Conservation (phyloP, 768 basidiomycete genomes). For the Leccinum rimulosum region DNA sequence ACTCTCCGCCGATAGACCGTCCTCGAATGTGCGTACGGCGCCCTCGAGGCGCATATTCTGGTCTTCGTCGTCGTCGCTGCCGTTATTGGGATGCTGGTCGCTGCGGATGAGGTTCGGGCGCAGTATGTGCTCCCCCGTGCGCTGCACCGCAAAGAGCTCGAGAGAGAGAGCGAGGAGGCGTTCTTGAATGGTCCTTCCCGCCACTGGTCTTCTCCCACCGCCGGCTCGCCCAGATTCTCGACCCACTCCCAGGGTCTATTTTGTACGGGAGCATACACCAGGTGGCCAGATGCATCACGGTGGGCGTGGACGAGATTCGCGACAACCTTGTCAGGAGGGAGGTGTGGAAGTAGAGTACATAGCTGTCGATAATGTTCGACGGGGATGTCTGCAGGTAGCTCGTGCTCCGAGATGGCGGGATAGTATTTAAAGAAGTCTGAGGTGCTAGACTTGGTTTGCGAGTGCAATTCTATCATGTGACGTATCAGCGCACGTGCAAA, state of each 20-base stretch:
- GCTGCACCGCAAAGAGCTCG: conserved; percentile 63
- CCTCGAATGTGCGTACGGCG: conserved; percentile 59
- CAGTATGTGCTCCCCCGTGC: conserved; percentile 57
- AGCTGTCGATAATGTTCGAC: conserved; percentile 56
- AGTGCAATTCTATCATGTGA: conserved; percentile 51
- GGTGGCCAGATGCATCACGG: conserved; percentile 51
- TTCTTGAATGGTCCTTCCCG: conserved; percentile 56
- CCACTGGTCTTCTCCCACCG: conserved; percentile 40
- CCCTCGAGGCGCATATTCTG: conserved; percentile 34
- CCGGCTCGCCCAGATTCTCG: conserved; percentile 61
- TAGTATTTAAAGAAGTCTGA: conserved; percentile 65
- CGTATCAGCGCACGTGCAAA: not conserved
- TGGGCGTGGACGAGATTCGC: conserved; percentile 58
- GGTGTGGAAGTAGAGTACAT: conserved; percentile 53
- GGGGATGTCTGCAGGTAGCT: conserved; percentile 56
- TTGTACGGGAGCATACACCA: conserved; percentile 51
- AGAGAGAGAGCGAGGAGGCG: conserved; percentile 63
- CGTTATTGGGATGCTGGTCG: not conserved
- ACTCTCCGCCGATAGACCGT: conserved; percentile 58
- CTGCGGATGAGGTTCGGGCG: not conserved
- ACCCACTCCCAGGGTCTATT: conserved; percentile 89
- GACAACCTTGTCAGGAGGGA: conserved; percentile 50
- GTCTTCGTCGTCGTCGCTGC: conserved; percentile 18
- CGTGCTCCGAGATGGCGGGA: conserved; percentile 47
- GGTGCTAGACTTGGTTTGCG: conserved; percentile 50